Conservation (phyloP, 495 filamentous ascomycete genomes). For the Hyaloscypha hepaticicola region DNA sequence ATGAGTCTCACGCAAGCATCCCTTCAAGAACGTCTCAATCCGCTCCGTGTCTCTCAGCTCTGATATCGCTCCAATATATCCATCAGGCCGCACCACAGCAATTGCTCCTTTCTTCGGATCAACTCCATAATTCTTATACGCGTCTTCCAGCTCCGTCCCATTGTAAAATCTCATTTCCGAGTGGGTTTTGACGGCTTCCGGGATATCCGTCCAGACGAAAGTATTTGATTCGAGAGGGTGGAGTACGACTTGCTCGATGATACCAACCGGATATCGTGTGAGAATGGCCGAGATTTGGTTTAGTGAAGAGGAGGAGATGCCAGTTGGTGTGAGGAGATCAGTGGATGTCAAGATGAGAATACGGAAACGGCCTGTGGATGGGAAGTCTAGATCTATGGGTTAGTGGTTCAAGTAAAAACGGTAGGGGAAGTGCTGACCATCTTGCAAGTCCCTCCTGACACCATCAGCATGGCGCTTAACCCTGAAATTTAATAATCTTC, state of each 20-base stretch:
- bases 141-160: slow-evolving; percentile 16
- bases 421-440: slow-evolving; percentile 37
- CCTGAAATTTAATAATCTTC: slow-evolving; percentile 34
- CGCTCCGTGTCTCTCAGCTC: neutral
- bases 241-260: slow-evolving; percentile 29
- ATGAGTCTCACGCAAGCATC: slow-evolving; percentile 5
- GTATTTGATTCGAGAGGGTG: slow-evolving; percentile 24
- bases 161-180: slow-evolving; percentile 34
- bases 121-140: slow-evolving; percentile 32
- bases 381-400: slow-evolving; percentile 36
- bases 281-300: slow-evolving; percentile 12
- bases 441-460: slow-evolving; percentile 45
- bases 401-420: neutral
- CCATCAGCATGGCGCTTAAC: slow-evolving; percentile 48
- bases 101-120: slow-evolving; percentile 50
- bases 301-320: slow-evolving; percentile 27
- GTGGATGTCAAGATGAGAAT: slow-evolving; percentile 44
- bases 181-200: slow-evolving; percentile 22
- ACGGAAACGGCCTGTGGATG: slow-evolving; percentile 47
- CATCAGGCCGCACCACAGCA: slow-evolving; percentile 67
- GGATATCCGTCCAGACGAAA: slow-evolving; percentile 34
- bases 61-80: slow-evolving; percentile 53
- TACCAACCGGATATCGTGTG: slow-evolving; percentile 18
- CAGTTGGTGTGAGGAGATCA: slow-evolving; percentile 36
- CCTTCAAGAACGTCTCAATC: neutral